Evolutionary conservation across 768 basidiomycete species (phyloP), one percentile per base, ranked within the genome.

Genomic region (button mushroom (Agaricus bisporus)): DNA sequence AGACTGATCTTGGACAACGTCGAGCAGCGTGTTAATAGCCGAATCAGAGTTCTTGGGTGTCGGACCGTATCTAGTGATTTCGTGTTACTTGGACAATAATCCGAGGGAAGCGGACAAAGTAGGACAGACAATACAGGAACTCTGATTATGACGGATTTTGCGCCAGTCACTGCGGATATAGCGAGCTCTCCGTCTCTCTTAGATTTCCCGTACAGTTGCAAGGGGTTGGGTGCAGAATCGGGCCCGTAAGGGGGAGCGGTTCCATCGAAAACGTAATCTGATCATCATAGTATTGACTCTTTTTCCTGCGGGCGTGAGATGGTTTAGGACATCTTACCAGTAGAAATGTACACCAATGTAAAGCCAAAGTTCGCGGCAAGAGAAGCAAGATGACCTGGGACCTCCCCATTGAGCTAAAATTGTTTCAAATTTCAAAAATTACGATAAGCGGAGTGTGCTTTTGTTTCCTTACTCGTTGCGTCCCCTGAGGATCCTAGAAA

Each of bases 241-340:
- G 91, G 86, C 5, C 79, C 76, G 71, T 99, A 99, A 0, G 94
- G 93, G 3, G 95, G 91, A 1, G 85, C 83, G n/a, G 79, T 85
- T 1, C 95, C 95, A 58, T 95, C 91, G 63, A 98, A 98, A 14
- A 99, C 93, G 69, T 98, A 98, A 68, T 99, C 94, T 86, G 59
- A 37, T 8, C 41, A 37, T 36, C 44, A 57, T 43, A n/a, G 18
- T 39, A 36, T 47, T 20, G 28, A 35, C 25, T 35, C 12, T 11
- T 37, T 20, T 17, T 29, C n/a, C 37, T 17, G 10, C 4, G 1
- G 22, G 22, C 22, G 22, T 22, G 22, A 22, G 22, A 32, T 32
- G 32, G 32, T 32, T 7, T 41, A 12, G 18, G 20, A n/a, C 50
- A 36, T 56, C 70, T 43, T 57, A 82, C 88, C 91, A 35, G 94